Evolutionary conservation across 768 basidiomycete species (phyloP), one percentile per base, ranked within the genome.

Genomic region (Leccinum longicurvipes): DNA sequence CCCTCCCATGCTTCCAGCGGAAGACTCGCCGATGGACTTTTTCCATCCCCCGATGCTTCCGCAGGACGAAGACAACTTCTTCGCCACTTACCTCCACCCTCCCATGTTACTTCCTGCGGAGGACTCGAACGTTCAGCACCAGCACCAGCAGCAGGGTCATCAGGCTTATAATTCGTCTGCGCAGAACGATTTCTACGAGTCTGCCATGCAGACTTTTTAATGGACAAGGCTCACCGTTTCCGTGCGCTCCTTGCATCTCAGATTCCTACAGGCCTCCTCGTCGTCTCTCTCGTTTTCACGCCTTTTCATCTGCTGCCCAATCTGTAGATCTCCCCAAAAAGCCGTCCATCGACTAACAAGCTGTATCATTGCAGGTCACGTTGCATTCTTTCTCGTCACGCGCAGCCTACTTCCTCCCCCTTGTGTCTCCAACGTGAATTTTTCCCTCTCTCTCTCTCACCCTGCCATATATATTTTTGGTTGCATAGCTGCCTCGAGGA

Each of bases 1-100:
- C 57, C 87, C 88, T 9, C 85, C 86, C 3, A 86, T 88, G 86
- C 75, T 86, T 3, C 81, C 82, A 0, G 54, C 72, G 5, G 83
- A 83, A 31, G 86, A 89, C 53, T 79, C 81, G 19, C 80, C 83
- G 17, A 87, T 88, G 84, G 87, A 89, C 61, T 90, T 82, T 60
- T 74, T 89, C 6, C 87, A 89, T 54, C 81, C 81, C 28, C 82
- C 83, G 9, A 67, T 83, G 77, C 72, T 79, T 47, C 73, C 80
- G n/a, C 77, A 78, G 23, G 87, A 88, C 45, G 88, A 89, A 49
- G 86, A 87, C 21, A 78, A 74, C 55, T 70, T 89, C 41, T 81
- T 81, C 54, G 75, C 77, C 4, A 70, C 77, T 14, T 82, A 82
- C 52, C 65, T 82, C 44, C 82, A 83, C 63, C 82, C 82, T 17